Base-by-base conservation (phyloP, 345 rosid genomes). In the Pistacia atlantica region DNA sequence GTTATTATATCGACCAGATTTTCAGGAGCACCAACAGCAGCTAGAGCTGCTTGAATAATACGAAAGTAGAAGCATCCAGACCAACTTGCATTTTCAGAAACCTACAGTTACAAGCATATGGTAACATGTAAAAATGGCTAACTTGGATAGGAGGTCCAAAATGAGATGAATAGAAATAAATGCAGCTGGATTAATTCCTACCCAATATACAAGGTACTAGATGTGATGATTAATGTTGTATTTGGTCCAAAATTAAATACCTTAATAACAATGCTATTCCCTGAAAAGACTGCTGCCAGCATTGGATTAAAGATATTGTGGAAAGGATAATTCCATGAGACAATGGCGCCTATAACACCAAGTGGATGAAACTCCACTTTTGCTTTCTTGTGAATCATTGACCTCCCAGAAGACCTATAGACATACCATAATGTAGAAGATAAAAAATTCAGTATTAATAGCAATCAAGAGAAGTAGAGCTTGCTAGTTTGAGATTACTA, bases 291-390 rank as follows among this genome's bases (percentile, higher is more conserved):
- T 52, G 99, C 97, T 18, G 98, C 98, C 70, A 96, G 89, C 97
- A 96, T 92, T 80, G 98, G 98, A 84, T 96, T 96, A 76, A 96
- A 92, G 71, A 96, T 92, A 83, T 96, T 96, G 71, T 96, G 99
- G 80, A 96, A 96, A n/a, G 99, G 98, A 84, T 96, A 96, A 85
- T 96, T 96, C 99, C 98, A 93, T 0, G 99, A 95, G 77, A 96
- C 99, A 70, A 96, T 93, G 75, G 99, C 99, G 80, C 97, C 98
- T 59, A 96, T 81, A 69, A 93, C 97, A 80, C 98, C 98, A 78
- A 93, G 93, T 12, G 99, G 99, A 79, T 92, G 87, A 74, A 92
- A 91, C 82, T 96, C 99, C 67, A 96, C 99, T 87, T 80, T 91
- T 77, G 99, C 83, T 80, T 76, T 88, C 87, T 96, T 93, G 86